Base-by-base conservation (phyloP, 257 asterid species). In the Scutellaria galericulata region DNA sequence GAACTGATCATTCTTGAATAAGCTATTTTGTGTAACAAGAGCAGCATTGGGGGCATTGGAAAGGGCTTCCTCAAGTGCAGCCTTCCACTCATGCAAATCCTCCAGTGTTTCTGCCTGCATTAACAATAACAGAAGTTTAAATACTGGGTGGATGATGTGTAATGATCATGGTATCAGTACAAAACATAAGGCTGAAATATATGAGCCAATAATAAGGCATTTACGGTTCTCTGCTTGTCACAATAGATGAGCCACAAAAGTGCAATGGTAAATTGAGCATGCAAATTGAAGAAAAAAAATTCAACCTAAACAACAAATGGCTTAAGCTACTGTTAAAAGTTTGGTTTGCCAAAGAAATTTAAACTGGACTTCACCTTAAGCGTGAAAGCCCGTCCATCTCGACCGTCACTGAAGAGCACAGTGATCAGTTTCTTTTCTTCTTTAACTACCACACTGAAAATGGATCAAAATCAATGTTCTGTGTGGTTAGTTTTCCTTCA, bases 311-410 rank as follows among this genome's bases (percentile, higher is more conserved):
- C 7, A 45, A 20, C 7, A 44, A 72, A 60, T 41, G 60, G 22
- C 64, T 48, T 1, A 71, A 20, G 44, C 57, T 59, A 31, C 10
- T 22, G 20, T 55, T 73, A 57, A 50, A 66, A 52, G 59, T 51
- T 60, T 61, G 68, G 63, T 48, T 48, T 27, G 4, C 10, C 71
- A 56, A 66, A 60, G 39, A 54, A 76, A 14, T 68, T 13, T 65
- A 64, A 65, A 77, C 31, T 57, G 41, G 63, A 48, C 18, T 68
- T 70, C 82, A 95, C 99, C 99, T 95, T 95, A 76, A 95, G 96
- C 37, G 99, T 95, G 81, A 92, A 92, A 67, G 98, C 88, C 74
- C 98, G 89, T 39, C 98, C 99, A 84, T 92, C 99, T 56, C 96
- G 95, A 44, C 98, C 96, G 76, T 95, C 96, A 66, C 94, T 87